Conservation (phyloP, 139 green algal species). For the Desmodesmus armatus region DNA sequence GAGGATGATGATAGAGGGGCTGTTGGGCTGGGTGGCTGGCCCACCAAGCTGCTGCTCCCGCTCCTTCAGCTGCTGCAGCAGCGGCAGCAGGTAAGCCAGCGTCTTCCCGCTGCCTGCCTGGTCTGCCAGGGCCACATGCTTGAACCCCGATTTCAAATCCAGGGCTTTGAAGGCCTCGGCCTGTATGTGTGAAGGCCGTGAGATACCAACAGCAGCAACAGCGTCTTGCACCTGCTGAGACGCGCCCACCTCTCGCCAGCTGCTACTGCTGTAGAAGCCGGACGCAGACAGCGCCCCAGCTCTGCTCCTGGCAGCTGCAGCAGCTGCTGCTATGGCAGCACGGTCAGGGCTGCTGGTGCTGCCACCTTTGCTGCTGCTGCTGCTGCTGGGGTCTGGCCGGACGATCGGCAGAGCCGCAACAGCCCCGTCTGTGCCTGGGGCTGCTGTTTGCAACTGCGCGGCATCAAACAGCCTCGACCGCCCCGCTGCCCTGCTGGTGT, state of each 20-base stretch:
- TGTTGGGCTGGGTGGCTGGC: conserved; percentile 32
- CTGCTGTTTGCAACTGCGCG: conserved; percentile 6
- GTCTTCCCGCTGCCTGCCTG: conserved; percentile 94
- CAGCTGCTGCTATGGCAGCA: no score
- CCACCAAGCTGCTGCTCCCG: conserved; percentile 58
- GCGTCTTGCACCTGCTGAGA: conserved; percentile 60
- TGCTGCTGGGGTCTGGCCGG: conserved; percentile 1
- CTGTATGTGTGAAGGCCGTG: conserved; percentile 76
- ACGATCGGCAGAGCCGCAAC: conserved; percentile 18
- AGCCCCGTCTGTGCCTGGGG: neutral
- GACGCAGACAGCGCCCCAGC: conserved; percentile 20
- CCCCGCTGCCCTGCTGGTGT: neutral
- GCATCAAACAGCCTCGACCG: neutral
- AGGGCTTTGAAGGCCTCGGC: conserved; percentile 51
- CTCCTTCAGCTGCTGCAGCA: conserved; percentile 74
- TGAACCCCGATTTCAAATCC: neutral
- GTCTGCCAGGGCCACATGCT: conserved; percentile 78
- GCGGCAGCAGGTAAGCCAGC: conserved; percentile 88
- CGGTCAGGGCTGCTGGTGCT: neutral
- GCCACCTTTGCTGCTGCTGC: neutral
- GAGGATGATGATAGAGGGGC: conserved; percentile 69
- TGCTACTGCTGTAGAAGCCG: conserved; percentile 66
- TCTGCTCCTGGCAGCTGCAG: conserved; percentile 32
- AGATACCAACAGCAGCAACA: conserved; percentile 69
- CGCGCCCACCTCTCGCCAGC: conserved; percentile 60